Evolutionary conservation across 148 eudicot species (phyloP).

Genomic region (Simmondsia chinensis): DNA sequence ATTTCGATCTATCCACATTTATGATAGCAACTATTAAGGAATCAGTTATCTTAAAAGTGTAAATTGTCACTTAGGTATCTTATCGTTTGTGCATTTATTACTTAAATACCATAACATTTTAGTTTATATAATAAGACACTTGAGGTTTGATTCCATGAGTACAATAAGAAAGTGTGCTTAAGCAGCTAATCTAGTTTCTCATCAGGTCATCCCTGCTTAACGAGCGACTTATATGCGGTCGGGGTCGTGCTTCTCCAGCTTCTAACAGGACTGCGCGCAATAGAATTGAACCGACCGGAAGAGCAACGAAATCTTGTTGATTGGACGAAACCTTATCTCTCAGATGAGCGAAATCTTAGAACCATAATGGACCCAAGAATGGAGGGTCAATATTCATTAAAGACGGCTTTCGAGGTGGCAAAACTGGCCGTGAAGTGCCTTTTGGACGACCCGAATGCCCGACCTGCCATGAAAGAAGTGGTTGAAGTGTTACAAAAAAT

Average conservation of each 20-base stretch:
- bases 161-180: not conserved
- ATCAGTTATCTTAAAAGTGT: too few relatives aligned
- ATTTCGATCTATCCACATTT: too few relatives aligned
- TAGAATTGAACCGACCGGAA: constrained; percentile 39
- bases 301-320: constrained; percentile 40
- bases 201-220: constrained; percentile 58
- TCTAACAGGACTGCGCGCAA: constrained; percentile 55
- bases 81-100: too few relatives aligned
- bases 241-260: constrained; percentile 77
- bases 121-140: too few relatives aligned
- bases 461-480: constrained; percentile 58
- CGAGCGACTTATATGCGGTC: constrained; percentile 76
- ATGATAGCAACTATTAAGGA: too few relatives aligned
- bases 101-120: too few relatives aligned
- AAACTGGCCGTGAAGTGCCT: constrained; percentile 39
- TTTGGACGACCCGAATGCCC: constrained; percentile 25
- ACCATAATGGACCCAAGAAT: constrained; percentile 46
- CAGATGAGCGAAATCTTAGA: constrained; percentile 33
- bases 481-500: constrained; percentile 17
- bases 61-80: too few relatives aligned
- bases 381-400: constrained; percentile 51
- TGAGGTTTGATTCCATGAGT: too few relatives aligned
- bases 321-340: constrained; percentile 40
- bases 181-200: not conserved
- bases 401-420: constrained; percentile 40